Conservation (phyloP, 768 basidiomycete genomes). For the Lactarius hatsudake region DNA sequence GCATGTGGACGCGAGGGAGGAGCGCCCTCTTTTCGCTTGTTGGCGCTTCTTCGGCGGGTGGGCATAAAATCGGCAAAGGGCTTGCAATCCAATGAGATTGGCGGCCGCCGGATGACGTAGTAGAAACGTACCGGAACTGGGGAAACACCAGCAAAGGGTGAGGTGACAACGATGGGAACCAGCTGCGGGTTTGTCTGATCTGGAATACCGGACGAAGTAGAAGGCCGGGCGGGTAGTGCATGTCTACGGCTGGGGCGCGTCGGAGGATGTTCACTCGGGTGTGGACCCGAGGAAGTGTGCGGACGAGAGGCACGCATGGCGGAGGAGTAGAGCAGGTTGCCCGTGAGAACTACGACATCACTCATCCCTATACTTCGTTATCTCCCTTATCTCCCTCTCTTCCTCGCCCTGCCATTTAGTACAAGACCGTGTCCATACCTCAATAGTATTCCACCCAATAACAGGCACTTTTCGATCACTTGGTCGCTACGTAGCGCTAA, state of each 20-base stretch:
- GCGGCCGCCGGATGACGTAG: background rate
- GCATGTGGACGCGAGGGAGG: background rate
- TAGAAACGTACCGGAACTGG: constrained; percentile 18
- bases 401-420: background rate
- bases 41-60: constrained; percentile 19
- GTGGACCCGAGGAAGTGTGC: constrained; percentile 6
- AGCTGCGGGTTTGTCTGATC: constrained; percentile 4
- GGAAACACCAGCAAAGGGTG: constrained; percentile 12
- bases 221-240: constrained; percentile 7
- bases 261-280: background rate
- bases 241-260: background rate
- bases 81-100: constrained; percentile 3
- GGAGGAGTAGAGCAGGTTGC: background rate
- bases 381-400: background rate
- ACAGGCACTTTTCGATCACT: background rate
- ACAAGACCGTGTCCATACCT: constrained; percentile 1
- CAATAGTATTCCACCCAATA: constrained; percentile 3
- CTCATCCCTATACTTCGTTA: background rate
- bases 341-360: background rate
- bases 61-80: constrained; percentile 26
- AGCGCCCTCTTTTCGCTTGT: constrained; percentile 21
- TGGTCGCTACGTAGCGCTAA: too few species aligned
- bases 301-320: constrained; percentile 24
- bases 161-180: constrained; percentile 9
- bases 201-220: constrained; percentile 17